Percentiles rank a stretch among this genome's conserved stretches.
phyloP scores from a whole-genome alignment of 2,329 filamentous ascomycete species.

The Exophiala viscosa region DNA sequence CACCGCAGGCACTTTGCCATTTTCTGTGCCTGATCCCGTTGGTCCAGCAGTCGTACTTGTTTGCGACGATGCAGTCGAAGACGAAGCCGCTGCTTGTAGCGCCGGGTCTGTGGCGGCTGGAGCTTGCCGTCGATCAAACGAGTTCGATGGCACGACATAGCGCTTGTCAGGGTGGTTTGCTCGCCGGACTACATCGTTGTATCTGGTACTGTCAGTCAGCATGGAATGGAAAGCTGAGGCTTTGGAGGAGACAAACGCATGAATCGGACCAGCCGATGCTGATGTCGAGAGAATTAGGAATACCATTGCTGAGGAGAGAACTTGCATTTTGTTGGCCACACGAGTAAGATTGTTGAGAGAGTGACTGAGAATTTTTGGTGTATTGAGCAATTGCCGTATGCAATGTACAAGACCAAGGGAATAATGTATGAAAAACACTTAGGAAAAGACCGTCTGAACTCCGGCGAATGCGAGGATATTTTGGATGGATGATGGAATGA shows the following conservation, averaged over 20 bases:
- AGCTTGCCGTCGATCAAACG: conserved; percentile 7
- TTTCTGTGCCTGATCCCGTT: conserved; percentile 19
- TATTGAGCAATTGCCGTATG: neutral
- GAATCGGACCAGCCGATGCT: conserved; percentile 26
- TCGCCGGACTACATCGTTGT: conserved; percentile 17
- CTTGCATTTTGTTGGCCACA: conserved; percentile 9
- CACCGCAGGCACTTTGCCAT: conserved; percentile 27
- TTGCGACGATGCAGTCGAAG: neutral
- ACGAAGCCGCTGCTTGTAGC: neutral
- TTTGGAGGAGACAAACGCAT: conserved; percentile 14
- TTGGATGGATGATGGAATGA: too few relatives aligned
- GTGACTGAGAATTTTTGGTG: neutral
- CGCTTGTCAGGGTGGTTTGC: conserved; percentile 12
- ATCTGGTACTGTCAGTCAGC: conserved; percentile 12
- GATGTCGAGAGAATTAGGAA: conserved; percentile 14
- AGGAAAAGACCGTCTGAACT: too few relatives aligned
- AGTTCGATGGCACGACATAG: conserved; percentile 10
- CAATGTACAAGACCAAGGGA: too few relatives aligned
- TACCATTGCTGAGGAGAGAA: neutral
- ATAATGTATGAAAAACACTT: too few relatives aligned
- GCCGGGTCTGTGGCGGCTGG: conserved; percentile 14
- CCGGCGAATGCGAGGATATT: too few relatives aligned
- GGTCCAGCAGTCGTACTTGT: conserved; percentile 9
- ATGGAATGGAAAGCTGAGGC: neutral
- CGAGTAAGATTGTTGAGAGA: neutral